A percentile compares a stretch with the other conserved stretches of the same genome.
These are phyloP conservation scores for Sporothrix pseudoabietina DNA, from an alignment of 2,329 filamentous ascomycete species.

Conservation along the genomic window DNA sequence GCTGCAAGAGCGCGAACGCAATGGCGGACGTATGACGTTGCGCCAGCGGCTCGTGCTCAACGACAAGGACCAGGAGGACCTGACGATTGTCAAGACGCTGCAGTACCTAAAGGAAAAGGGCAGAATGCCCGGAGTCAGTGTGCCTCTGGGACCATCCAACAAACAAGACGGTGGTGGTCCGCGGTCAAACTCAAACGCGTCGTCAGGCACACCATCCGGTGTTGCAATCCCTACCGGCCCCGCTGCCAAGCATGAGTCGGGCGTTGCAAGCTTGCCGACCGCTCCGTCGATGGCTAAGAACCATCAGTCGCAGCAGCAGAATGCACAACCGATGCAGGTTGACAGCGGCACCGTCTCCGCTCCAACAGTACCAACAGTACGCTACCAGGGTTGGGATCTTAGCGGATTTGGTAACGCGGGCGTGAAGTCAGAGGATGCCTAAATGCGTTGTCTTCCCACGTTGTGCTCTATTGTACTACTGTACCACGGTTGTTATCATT, in stretches of 20 bases:
- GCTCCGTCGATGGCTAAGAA: constrained; percentile 37
- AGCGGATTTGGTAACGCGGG: constrained; percentile 48
- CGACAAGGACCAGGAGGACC: constrained; percentile 68
- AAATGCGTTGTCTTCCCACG: constrained; percentile 28
- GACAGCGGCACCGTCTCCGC: background rate
- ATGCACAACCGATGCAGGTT: background rate
- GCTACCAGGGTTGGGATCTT: constrained; percentile 47
- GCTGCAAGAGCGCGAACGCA: constrained; percentile 64
- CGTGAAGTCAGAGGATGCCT: constrained; percentile 42
- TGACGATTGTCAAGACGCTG: constrained; percentile 66
- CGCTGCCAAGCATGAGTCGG: constrained; percentile 3
- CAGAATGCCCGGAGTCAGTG: constrained; percentile 46
- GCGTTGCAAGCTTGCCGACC: constrained; percentile 26
- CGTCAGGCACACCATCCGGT: background rate
- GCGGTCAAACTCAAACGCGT: background rate
- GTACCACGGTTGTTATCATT: background rate
- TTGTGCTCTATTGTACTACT: background rate
- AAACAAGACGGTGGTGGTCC: background rate
- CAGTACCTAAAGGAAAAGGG: constrained; percentile 65
- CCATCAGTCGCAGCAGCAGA: constrained; percentile 20
- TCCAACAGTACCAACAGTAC: constrained; percentile 39
- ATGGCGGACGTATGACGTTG: constrained; percentile 66
- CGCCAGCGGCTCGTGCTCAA: constrained; percentile 67
- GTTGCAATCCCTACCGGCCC: background rate
- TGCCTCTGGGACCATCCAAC: background rate